phyloP scores from a whole-genome alignment of 1,139 yeast species.

The Nakaseomyces bracarensis region DNA sequence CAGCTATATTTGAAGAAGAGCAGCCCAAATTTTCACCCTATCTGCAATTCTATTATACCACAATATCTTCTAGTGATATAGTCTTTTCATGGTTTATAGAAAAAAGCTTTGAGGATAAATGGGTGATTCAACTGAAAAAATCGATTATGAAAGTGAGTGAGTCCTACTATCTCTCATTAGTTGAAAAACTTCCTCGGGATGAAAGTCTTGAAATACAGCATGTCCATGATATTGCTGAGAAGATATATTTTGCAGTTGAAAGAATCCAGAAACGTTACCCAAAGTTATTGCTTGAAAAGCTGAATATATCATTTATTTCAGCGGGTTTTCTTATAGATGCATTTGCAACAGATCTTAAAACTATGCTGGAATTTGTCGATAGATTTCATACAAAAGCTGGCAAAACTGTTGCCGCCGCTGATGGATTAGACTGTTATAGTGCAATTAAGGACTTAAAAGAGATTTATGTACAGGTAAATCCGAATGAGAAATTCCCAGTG shows the following conservation, averaged over 20 bases:
- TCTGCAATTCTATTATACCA: slow-evolving; percentile 44
- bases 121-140: slow-evolving; percentile 43
- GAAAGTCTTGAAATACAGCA: slow-evolving; percentile 49
- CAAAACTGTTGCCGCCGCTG: slow-evolving; percentile 43
- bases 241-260: slow-evolving; percentile 44
- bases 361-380: slow-evolving; percentile 2
- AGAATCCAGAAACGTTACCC: slow-evolving; percentile 53
- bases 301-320: slow-evolving; percentile 48
- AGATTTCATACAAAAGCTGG: slow-evolving; percentile 29
- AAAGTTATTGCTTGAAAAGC: slow-evolving; percentile 50
- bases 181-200: slow-evolving; percentile 59
- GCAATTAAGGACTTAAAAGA: slow-evolving; percentile 48
- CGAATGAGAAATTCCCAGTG: slow-evolving; percentile 39
- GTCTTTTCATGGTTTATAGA: slow-evolving; percentile 26
- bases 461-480: slow-evolving; percentile 45
- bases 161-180: slow-evolving; percentile 47
- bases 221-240: slow-evolving; percentile 52
- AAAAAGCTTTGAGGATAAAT: slow-evolving; percentile 36
- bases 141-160: slow-evolving; percentile 49
- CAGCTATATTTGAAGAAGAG: slow-evolving; percentile 41
- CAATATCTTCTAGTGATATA: slow-evolving; percentile 43
- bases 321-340: slow-evolving; percentile 51
- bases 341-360: slow-evolving; percentile 35
- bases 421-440: slow-evolving; percentile 54
- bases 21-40: slow-evolving; percentile 59